Percentiles rank a stretch among this genome's conserved stretches.
Conservation (phyloP, 176 grass and related monocot species). For the Carex pumila region DNA sequence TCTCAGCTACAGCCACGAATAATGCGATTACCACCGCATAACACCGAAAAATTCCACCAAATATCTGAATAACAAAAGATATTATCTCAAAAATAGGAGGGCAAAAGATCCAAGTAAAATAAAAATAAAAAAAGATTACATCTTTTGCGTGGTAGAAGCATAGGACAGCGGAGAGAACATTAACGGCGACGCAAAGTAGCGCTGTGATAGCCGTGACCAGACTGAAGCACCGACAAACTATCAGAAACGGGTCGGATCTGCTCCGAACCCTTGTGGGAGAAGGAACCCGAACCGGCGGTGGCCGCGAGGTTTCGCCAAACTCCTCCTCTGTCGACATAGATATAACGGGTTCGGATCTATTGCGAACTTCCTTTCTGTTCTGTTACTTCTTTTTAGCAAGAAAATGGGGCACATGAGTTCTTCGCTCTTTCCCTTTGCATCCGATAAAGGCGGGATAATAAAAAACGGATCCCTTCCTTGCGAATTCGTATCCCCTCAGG, state of each 20-base stretch:
- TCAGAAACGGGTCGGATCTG: slow-evolving; percentile 56
- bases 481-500: no score
- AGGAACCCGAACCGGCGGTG: neutral
- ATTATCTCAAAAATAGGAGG: neutral
- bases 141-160: slow-evolving; percentile 52
- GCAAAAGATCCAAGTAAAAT: neutral
- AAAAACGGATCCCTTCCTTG: neutral
- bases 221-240: slow-evolving; percentile 83
- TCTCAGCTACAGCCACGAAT: slow-evolving; percentile 67
- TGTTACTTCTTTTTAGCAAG: neutral
- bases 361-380: neutral
- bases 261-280: neutral
- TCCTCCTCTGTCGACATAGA: slow-evolving; percentile 16
- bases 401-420: neutral
- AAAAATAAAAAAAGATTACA: slow-evolving; percentile 1
- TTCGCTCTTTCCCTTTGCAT: neutral
- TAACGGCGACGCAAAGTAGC: slow-evolving; percentile 68
- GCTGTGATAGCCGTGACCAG: slow-evolving; percentile 66
- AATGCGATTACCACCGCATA: slow-evolving; percentile 71
- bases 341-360: neutral
- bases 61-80: slow-evolving; percentile 46
- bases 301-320: slow-evolving; percentile 11
- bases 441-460: neutral
- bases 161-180: slow-evolving; percentile 59
- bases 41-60: slow-evolving; percentile 84